Percentiles rank a stretch among this genome's conserved stretches.
Evolutionary conservation across 352 stramenopile species (phyloP).

Genomic region (Phytophthora pseudosyringae): DNA sequence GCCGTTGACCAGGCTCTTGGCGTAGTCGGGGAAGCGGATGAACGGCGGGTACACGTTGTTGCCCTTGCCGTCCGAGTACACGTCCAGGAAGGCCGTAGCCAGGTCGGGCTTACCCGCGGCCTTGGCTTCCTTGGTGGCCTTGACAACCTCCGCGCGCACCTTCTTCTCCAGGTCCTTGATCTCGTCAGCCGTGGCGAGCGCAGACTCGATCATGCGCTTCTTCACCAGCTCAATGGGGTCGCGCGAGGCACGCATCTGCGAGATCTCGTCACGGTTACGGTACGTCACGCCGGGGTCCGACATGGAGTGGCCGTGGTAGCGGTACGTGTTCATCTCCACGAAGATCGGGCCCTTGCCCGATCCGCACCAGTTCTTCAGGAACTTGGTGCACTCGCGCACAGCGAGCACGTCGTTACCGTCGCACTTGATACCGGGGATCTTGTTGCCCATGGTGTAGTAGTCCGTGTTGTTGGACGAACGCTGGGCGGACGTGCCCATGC

Average conservation of each 20-base stretch:
- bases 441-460: slow-evolving; percentile 99
- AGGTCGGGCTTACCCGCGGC: slow-evolving; percentile 57
- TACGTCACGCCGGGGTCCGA: slow-evolving; percentile 99
- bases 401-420: slow-evolving; percentile 99
- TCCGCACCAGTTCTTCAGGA: slow-evolving; percentile 96
- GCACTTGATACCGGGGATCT: slow-evolving; percentile 99
- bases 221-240: slow-evolving; percentile 99
- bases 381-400: slow-evolving; percentile 96
- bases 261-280: slow-evolving; percentile 99
- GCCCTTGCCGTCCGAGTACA: slow-evolving; percentile 92
- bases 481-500: slow-evolving; percentile 99
- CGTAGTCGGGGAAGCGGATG: slow-evolving; percentile 97
- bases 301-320: slow-evolving; percentile 99
- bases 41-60: slow-evolving; percentile 94
- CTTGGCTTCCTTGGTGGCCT: slow-evolving; percentile 94
- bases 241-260: slow-evolving; percentile 96
- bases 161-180: slow-evolving; percentile 99
- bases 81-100: slow-evolving; percentile 73
- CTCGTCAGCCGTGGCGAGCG: slow-evolving; percentile 95
- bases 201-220: slow-evolving; percentile 96
- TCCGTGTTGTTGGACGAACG: slow-evolving; percentile 97
- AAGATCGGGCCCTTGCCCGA: slow-evolving; percentile 99
- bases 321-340: slow-evolving; percentile 99
- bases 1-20: slow-evolving; percentile 94
- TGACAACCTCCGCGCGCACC: slow-evolving; percentile 97